phyloP scores from a whole-genome alignment of 1,284 basidiomycete species.

The Ceratobasidium sp. region DNA sequence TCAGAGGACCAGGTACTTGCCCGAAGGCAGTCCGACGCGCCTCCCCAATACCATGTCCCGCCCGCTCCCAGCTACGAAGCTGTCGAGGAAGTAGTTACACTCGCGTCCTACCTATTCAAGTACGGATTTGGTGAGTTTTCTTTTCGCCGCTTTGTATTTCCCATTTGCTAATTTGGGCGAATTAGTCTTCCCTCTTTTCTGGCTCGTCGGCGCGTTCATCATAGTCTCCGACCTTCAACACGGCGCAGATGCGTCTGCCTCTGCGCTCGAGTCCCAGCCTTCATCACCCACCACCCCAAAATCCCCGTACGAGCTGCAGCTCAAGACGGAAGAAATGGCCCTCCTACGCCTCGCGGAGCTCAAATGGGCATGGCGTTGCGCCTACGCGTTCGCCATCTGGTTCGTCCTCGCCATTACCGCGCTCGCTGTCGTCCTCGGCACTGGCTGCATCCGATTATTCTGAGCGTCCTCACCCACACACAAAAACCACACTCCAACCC shows the following conservation, averaged over 20 bases:
- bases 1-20: background rate
- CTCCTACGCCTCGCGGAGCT: constrained; percentile 44
- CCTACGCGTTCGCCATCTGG: constrained; percentile 40
- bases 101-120: constrained; percentile 44
- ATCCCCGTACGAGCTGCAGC: constrained; percentile 36
- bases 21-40: background rate
- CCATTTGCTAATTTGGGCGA: constrained; percentile 10
- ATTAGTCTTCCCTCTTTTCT: constrained; percentile 46
- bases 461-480: background rate
- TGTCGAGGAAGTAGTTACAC: constrained; percentile 38
- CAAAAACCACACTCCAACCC: background rate
- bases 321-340: constrained; percentile 41
- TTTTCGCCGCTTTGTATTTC: background rate
- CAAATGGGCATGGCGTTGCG: constrained; percentile 47
- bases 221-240: constrained; percentile 44
- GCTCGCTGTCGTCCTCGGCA: constrained; percentile 31
- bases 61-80: constrained; percentile 37
- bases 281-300: constrained; percentile 29
- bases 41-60: constrained; percentile 18
- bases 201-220: constrained; percentile 46
- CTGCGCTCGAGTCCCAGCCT: constrained; percentile 14
- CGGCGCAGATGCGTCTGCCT: background rate
- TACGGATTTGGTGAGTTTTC: constrained; percentile 45
- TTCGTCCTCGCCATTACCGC: constrained; percentile 14
- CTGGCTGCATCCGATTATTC: constrained; percentile 33